Conservation (phyloP, 2,329 filamentous ascomycete genomes). For the Nectriaceae sp. region DNA sequence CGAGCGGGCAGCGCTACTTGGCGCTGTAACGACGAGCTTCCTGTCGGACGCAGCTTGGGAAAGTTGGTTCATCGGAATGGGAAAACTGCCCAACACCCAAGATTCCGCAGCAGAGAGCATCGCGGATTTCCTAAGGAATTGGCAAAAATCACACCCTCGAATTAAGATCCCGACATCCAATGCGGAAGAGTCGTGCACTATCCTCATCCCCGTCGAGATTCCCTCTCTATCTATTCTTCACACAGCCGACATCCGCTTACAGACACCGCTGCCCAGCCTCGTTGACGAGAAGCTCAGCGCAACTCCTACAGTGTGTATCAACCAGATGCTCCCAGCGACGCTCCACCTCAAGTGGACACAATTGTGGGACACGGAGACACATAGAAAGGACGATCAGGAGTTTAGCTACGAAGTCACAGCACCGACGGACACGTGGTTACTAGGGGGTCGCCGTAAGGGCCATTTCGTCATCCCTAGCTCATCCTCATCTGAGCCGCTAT, state of each 20-base stretch:
- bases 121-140: conserved; percentile 32
- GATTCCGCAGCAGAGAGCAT: conserved; percentile 33
- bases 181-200: conserved; percentile 54
- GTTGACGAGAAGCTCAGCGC: conserved; percentile 30
- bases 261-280: conserved; percentile 36
- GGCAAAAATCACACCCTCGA: conserved; percentile 33
- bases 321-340: conserved; percentile 65
- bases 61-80: conserved; percentile 52
- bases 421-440: conserved; percentile 75
- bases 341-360: conserved; percentile 65
- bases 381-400: conserved; percentile 55
- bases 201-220: conserved; percentile 88
- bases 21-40: conserved; percentile 51
- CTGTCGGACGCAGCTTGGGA: conserved; percentile 50
- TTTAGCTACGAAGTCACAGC: conserved; percentile 84
- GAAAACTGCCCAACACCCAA: conserved; percentile 37
- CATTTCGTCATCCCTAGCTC: conserved; percentile 66
- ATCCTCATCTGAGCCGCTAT: conserved; percentile 41
- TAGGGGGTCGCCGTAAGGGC: conserved; percentile 79
- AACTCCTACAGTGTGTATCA: conserved; percentile 55
- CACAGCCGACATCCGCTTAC: conserved; percentile 68
- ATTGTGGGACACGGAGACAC: conserved; percentile 56
- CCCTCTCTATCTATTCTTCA: conserved; percentile 82
- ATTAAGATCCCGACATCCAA: conserved; percentile 28
- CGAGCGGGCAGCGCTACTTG: conserved; percentile 57